phyloP scores from a whole-genome alignment of 2,329 filamentous ascomycete species.

The Fusarium oligoseptatum region DNA sequence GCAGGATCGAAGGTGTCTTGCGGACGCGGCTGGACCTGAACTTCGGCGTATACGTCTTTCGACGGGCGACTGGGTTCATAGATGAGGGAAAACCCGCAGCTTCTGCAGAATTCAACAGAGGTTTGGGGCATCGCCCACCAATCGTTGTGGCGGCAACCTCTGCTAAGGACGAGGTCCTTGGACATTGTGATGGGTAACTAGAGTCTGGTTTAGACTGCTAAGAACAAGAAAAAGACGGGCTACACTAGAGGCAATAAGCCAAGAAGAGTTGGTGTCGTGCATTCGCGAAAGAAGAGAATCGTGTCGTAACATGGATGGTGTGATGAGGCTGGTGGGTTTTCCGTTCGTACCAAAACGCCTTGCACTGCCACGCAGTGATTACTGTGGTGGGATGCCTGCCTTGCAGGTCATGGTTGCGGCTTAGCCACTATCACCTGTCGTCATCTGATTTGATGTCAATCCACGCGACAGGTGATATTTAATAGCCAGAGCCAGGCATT shows the following conservation, averaged over 20 bases:
- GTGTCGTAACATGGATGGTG: background rate
- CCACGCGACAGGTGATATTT: background rate
- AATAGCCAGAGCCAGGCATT: background rate
- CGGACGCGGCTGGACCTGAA: background rate
- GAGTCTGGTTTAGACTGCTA: background rate
- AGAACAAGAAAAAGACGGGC: background rate
- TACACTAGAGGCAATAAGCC: background rate
- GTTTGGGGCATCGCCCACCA: background rate
- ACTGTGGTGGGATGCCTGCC: background rate
- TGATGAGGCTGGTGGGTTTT: background rate
- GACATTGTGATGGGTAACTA: background rate
- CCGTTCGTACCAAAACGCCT: background rate
- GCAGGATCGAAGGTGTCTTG: background rate
- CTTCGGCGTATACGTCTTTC: background rate
- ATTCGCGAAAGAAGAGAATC: background rate
- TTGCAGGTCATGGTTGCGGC: background rate
- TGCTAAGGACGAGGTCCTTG: background rate
- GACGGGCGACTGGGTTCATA: background rate
- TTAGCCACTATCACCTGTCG: background rate
- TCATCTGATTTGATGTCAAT: background rate
- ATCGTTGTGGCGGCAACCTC: background rate
- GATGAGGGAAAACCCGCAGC: background rate
- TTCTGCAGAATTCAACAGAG: background rate
- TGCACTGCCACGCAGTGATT: background rate
- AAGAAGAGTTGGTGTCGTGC: background rate